phyloP scores from a whole-genome alignment of 75 land plant genomes.

The Picea glauca region DNA sequence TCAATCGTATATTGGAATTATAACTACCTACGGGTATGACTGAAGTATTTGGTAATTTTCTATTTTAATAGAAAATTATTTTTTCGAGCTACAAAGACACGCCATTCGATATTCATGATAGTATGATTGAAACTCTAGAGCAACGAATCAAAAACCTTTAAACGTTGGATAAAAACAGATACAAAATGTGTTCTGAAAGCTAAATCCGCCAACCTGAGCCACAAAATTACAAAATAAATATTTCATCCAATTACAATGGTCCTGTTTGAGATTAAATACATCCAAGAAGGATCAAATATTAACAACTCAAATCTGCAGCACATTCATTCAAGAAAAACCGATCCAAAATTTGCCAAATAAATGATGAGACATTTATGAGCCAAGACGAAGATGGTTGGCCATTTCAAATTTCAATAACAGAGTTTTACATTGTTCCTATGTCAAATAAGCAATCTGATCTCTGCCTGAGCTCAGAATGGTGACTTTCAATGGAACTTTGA shows the following conservation, averaged over 20 bases:
- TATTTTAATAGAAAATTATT: not conserved
- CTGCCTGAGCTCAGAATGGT: not conserved
- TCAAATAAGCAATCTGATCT: not conserved
- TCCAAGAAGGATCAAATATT: not conserved
- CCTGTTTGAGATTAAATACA: not conserved
- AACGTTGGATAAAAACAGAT: not conserved
- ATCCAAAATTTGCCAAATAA: not conserved
- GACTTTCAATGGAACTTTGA: no score
- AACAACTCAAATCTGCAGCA: not conserved
- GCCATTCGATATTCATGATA: not conserved
- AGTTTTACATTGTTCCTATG: not conserved
- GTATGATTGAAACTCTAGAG: not conserved
- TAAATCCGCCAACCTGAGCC: not conserved
- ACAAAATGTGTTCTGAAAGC: not conserved
- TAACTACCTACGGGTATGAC: not conserved
- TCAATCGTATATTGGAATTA: not conserved
- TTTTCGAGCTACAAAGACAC: no score
- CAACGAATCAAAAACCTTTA: not conserved
- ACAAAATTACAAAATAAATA: not conserved
- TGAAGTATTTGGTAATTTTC: not conserved
- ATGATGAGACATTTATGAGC: not conserved
- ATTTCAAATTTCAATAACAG: not conserved
- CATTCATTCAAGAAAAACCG: not conserved
- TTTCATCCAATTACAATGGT: not conserved
- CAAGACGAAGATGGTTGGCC: not conserved